phyloP scores from a whole-genome alignment of 306 rosid genomes.

The Clitoria ternatea region DNA sequence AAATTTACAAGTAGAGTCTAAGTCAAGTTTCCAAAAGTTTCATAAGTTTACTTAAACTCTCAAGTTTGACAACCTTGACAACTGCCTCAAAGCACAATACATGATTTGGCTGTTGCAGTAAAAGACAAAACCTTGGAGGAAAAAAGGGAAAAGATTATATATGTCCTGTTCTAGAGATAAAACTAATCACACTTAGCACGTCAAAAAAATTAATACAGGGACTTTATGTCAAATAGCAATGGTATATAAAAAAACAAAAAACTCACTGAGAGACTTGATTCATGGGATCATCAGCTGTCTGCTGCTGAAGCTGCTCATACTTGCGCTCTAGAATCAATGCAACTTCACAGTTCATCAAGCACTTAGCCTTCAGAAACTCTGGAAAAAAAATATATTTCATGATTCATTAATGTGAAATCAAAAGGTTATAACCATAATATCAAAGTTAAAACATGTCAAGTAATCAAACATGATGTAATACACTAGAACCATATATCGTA shows the following conservation, averaged over 20 bases:
- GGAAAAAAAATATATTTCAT: background rate
- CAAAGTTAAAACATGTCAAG: slow-evolving; percentile 4
- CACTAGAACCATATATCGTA: background rate
- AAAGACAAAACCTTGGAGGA: slow-evolving; percentile 14
- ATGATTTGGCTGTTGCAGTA: background rate
- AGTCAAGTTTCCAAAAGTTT: no score
- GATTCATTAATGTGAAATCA: slow-evolving; percentile 14
- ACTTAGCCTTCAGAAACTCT: slow-evolving; percentile 97
- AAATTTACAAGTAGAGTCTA: no score
- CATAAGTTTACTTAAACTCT: no score
- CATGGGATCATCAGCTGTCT: slow-evolving; percentile 82
- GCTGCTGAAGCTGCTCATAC: slow-evolving; percentile 97
- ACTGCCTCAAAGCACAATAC: background rate
- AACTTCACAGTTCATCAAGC: slow-evolving; percentile 96
- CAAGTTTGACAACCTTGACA: no score
- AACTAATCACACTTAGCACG: background rate
- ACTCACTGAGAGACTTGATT: slow-evolving; percentile 94
- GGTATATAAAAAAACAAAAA: slow-evolving; percentile 15
- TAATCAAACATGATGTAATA: background rate
- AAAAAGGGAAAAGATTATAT: background rate
- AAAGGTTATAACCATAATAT: background rate
- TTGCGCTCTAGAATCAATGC: slow-evolving; percentile 92
- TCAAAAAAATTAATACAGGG: background rate
- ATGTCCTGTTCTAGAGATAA: background rate
- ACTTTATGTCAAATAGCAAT: background rate